These are phyloP conservation scores for Scortechinia acanthostroma DNA, from an alignment of 2,329 filamentous ascomycete genomes.

Conservation along the genomic window DNA sequence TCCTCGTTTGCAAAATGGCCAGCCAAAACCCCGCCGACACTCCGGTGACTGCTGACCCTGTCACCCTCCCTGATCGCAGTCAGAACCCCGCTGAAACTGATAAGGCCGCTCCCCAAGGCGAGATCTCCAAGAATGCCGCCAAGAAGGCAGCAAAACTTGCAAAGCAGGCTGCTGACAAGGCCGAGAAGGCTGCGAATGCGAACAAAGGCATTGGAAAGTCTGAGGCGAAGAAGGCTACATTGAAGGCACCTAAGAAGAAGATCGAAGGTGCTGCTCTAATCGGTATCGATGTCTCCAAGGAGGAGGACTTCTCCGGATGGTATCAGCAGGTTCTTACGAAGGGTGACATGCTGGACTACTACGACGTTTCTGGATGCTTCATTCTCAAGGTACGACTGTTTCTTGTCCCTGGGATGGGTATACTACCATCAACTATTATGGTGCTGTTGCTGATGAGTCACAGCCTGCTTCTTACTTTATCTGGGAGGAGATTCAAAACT, in stretches of 20 bases:
- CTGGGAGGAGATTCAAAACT: slow-evolving; percentile 59
- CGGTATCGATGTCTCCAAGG: slow-evolving; percentile 42
- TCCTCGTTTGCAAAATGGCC: slow-evolving; percentile 16
- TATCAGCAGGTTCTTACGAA: slow-evolving; percentile 67
- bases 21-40: slow-evolving; percentile 13
- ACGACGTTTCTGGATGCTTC: slow-evolving; percentile 57
- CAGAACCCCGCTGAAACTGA: slow-evolving; percentile 23
- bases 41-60: slow-evolving; percentile 15
- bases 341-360: slow-evolving; percentile 65
- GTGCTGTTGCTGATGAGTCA: slow-evolving; percentile 6
- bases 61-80: slow-evolving; percentile 27
- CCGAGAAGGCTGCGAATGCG: slow-evolving; percentile 18
- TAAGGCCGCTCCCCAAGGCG: slow-evolving; percentile 11
- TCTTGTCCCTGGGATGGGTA: slow-evolving; percentile 56
- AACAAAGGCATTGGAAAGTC: slow-evolving; percentile 27
- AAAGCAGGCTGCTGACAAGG: slow-evolving; percentile 30
- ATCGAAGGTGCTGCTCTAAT: slow-evolving; percentile 54
- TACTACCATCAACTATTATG: slow-evolving; percentile 3
- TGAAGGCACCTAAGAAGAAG: slow-evolving; percentile 39
- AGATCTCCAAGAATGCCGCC: slow-evolving; percentile 27
- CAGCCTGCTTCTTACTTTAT: slow-evolving; percentile 58
- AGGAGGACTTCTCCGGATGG: slow-evolving; percentile 45
- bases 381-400: slow-evolving; percentile 59
- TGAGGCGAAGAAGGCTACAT: slow-evolving; percentile 29
- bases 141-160: slow-evolving; percentile 38